phyloP scores from a whole-genome alignment of 2,329 filamentous ascomycete species.

The Hirsutella minnesotensis region DNA sequence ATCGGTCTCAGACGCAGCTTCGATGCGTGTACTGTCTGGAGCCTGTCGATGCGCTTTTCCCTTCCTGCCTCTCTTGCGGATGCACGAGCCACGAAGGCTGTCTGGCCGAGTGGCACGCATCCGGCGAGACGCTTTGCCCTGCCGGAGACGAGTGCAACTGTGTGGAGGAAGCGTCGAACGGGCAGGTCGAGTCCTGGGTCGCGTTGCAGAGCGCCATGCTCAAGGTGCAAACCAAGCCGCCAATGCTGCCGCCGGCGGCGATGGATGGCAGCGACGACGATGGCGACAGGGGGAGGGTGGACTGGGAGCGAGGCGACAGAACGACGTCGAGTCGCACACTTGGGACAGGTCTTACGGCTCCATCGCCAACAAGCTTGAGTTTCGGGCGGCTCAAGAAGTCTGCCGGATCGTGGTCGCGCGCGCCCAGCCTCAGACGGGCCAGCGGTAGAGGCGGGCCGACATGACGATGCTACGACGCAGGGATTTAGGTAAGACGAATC shows the following conservation, averaged over 20 bases:
- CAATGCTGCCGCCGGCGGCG: conserved; percentile 17
- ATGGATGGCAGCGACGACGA: conserved; percentile 18
- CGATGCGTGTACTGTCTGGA: conserved; percentile 52
- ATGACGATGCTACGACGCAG: not conserved
- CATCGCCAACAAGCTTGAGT: conserved; percentile 31
- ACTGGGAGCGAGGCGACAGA: conserved; percentile 16
- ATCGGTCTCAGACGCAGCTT: conserved; percentile 42
- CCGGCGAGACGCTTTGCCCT: conserved; percentile 44
- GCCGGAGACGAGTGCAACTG: conserved; percentile 56
- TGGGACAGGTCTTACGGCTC: conserved; percentile 13
- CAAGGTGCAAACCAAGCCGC: conserved; percentile 13
- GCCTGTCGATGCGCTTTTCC: conserved; percentile 46
- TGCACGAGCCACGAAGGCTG: conserved; percentile 50
- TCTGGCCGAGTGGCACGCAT: conserved; percentile 45
- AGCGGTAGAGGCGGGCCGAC: conserved; percentile 10
- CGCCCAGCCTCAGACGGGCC: conserved; percentile 24
- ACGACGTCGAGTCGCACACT: conserved; percentile 10
- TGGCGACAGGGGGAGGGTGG: conserved; percentile 8
- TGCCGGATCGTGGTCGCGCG: conserved; percentile 33
- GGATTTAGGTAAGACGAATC: no score
- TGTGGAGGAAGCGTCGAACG: conserved; percentile 41
- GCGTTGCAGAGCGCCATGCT: conserved; percentile 28
- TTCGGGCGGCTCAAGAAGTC: conserved; percentile 38
- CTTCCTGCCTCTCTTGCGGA: conserved; percentile 50
- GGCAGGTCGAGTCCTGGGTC: conserved; percentile 49